Evolutionary conservation across 2,329 filamentous ascomycete species (phyloP).

Genomic region (Cladosporium sp.): DNA sequence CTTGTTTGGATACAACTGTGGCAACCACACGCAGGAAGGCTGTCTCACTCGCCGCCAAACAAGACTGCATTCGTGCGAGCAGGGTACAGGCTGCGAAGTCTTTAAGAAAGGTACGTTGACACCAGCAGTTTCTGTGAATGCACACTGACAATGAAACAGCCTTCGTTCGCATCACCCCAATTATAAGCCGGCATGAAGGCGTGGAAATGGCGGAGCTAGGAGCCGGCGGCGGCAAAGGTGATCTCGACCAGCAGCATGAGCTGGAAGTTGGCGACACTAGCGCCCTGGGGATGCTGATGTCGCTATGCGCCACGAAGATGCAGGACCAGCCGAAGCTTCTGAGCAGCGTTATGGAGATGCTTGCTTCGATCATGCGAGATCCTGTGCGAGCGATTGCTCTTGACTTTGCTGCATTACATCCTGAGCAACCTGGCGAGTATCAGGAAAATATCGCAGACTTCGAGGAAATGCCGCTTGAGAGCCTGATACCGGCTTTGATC

Average conservation of each 20-base stretch:
- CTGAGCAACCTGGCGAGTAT: not conserved
- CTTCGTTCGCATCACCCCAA: slow-evolving; percentile 75
- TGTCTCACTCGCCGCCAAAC: slow-evolving; percentile 67
- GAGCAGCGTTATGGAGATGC: slow-evolving; percentile 37
- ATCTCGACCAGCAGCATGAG: slow-evolving; percentile 68
- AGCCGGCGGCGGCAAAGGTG: slow-evolving; percentile 75
- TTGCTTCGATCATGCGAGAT: slow-evolving; percentile 31
- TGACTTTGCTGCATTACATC: slow-evolving; percentile 20
- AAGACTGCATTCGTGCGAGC: slow-evolving; percentile 84
- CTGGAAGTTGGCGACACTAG: slow-evolving; percentile 57
- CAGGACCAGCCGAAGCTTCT: slow-evolving; percentile 37
- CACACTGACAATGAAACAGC: slow-evolving; percentile 29
- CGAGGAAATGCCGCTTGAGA: slow-evolving; percentile 35
- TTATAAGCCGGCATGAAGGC: slow-evolving; percentile 67
- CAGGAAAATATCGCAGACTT: slow-evolving; percentile 15
- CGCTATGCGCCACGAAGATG: slow-evolving; percentile 49
- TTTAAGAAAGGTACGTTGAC: slow-evolving; percentile 39
- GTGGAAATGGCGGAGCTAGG: slow-evolving; percentile 70
- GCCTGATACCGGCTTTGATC: slow-evolving; percentile 34
- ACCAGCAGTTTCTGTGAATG: slow-evolving; percentile 27
- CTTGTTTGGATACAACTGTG: slow-evolving; percentile 72
- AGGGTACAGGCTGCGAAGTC: slow-evolving; percentile 61
- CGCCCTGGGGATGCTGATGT: slow-evolving; percentile 54
- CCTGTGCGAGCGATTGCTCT: slow-evolving; percentile 27
- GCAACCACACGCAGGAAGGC: slow-evolving; percentile 68